phyloP scores from a whole-genome alignment of 176 grass and related monocot species.

The Calamus simplicifolius region DNA sequence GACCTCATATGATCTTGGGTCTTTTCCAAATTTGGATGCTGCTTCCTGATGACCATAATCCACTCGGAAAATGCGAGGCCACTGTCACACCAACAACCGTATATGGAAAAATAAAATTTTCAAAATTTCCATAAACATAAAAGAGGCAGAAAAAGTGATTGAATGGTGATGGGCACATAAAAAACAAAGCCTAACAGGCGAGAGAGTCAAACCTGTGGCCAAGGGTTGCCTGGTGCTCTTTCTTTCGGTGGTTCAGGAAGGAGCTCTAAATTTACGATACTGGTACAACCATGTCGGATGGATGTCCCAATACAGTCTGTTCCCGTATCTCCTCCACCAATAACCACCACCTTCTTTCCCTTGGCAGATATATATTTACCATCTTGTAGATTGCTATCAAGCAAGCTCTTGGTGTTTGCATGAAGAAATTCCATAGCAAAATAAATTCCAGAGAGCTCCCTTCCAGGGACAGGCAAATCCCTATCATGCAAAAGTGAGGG shows the following conservation, averaged over 20 bases:
- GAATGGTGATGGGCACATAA: conserved; percentile 11
- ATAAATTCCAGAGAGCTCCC: conserved; percentile 72
- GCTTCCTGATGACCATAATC: conserved; percentile 98
- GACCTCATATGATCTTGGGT: conserved; percentile 85
- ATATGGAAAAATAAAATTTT: background rate
- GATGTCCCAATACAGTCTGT: conserved; percentile 98
- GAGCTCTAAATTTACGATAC: conserved; percentile 77
- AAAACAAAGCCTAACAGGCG: background rate
- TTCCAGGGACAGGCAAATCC: conserved; percentile 76
- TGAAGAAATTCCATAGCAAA: conserved; percentile 99
- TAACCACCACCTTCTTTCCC: conserved; percentile 98
- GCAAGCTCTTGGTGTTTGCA: conserved; percentile 93
- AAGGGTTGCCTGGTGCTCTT: conserved; percentile 73
- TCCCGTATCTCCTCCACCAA: conserved; percentile 94
- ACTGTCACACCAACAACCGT: conserved; percentile 41
- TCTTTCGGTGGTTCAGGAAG: conserved; percentile 60
- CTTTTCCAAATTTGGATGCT: conserved; percentile 72
- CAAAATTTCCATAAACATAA: too few relatives aligned
- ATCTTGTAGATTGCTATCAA: conserved; percentile 92
- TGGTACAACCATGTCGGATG: conserved; percentile 85
- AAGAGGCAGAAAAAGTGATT: too few relatives aligned
- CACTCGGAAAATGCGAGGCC: conserved; percentile 81
- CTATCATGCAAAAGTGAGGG: conserved; percentile 32
- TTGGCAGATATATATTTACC: conserved; percentile 91
- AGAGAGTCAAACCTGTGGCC: conserved; percentile 70